A percentile compares a stretch with the other conserved stretches of the same genome.
Conservation (phyloP, 148 eudicot species). For the Spergularia bocconei region DNA sequence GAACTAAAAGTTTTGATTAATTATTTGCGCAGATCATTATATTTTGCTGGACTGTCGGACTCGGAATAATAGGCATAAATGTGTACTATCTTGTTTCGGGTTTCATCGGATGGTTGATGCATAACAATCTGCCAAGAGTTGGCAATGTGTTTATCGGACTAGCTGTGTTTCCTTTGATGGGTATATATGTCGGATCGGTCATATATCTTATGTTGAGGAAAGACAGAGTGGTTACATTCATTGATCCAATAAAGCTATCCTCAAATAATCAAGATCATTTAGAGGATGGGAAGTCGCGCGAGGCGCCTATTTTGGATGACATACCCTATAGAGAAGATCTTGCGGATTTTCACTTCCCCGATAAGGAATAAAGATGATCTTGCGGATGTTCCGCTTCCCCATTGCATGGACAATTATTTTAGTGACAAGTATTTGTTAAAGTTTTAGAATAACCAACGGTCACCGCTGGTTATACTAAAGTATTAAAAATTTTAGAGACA, state of each 20-base stretch:
- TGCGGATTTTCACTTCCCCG: slow-evolving; percentile 38
- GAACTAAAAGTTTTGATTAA: not conserved
- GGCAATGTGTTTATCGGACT: slow-evolving; percentile 71
- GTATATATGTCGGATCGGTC: slow-evolving; percentile 46
- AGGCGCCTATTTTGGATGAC: slow-evolving; percentile 4
- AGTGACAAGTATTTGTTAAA: too few species aligned
- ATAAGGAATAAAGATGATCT: slow-evolving; percentile 10
- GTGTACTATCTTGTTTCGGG: slow-evolving; percentile 63
- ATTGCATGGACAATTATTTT: too few species aligned
- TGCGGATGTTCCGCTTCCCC: too few species aligned
- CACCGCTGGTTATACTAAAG: too few species aligned
- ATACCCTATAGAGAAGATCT: slow-evolving; percentile 53
- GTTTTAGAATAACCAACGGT: too few species aligned
- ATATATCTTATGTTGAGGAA: slow-evolving; percentile 72
- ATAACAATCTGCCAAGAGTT: slow-evolving; percentile 58
- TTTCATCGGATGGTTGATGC: slow-evolving; percentile 77
- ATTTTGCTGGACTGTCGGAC: slow-evolving; percentile 72
- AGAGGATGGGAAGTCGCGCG: slow-evolving; percentile 21
- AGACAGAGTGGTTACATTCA: slow-evolving; percentile 58
- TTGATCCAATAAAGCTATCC: slow-evolving; percentile 42
- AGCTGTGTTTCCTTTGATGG: slow-evolving; percentile 81
- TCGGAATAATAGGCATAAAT: slow-evolving; percentile 82
- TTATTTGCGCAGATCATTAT: slow-evolving; percentile 53
- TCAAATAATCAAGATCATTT: slow-evolving; percentile 25
- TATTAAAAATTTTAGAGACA: too few species aligned